These are phyloP conservation scores for Solanum hybrid DNA, from an alignment of 305 asterid species.

Conservation along the genomic window DNA sequence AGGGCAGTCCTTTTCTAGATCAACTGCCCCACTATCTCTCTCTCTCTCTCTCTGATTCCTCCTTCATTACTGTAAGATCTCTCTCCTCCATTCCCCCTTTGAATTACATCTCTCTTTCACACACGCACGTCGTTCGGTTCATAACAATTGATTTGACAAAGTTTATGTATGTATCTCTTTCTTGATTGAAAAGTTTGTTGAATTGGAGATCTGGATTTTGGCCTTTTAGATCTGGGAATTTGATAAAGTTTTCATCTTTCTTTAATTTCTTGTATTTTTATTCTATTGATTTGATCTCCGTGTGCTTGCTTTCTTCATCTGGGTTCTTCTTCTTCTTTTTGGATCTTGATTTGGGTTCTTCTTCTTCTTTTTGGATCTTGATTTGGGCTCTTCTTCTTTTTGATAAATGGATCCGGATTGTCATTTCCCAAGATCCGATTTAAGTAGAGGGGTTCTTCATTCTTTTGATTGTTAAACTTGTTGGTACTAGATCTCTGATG, in stretches of 20 bases:
- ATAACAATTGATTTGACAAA: background rate
- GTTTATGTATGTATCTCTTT: background rate
- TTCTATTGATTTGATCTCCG: background rate
- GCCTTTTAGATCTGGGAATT: background rate
- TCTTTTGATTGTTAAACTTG: background rate
- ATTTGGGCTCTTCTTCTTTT: background rate
- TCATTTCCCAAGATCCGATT: background rate
- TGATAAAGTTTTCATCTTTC: background rate
- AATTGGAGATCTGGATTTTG: slow-evolving; percentile 17
- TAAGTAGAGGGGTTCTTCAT: background rate
- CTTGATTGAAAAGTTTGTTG: background rate
- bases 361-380: background rate
- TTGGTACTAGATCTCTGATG: background rate
- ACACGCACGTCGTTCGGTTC: background rate
- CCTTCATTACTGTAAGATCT: slow-evolving; percentile 7
- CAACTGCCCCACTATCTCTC: slow-evolving; percentile 5
- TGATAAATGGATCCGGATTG: background rate
- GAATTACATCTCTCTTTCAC: background rate
- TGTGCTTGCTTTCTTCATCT: background rate
- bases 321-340: background rate
- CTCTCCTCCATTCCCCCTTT: background rate
- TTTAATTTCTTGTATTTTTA: background rate
- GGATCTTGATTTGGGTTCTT: too few relatives aligned
- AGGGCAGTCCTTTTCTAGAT: slow-evolving; percentile 27
- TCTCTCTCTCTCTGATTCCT: background rate